A percentile compares a stretch with the other conserved stretches of the same genome.
These are phyloP conservation scores for Yamadazyma kitorensis DNA, from an alignment of 805 yeast species.

Conservation along the genomic window DNA sequence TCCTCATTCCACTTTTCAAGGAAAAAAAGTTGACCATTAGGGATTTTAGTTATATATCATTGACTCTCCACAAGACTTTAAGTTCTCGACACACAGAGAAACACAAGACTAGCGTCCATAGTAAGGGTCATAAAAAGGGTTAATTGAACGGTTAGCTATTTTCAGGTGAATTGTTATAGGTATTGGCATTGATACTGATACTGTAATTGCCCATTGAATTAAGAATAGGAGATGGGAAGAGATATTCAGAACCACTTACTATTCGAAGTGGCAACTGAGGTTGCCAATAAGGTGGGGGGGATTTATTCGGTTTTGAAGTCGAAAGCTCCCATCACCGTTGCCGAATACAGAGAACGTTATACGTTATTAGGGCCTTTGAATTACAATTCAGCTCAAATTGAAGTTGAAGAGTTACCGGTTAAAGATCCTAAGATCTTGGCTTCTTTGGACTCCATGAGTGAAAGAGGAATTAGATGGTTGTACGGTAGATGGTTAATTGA, in stretches of 20 bases:
- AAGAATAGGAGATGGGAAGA: constrained; percentile 64
- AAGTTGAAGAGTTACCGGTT: constrained; percentile 73
- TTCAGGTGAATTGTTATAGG: no score
- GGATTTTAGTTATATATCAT: no score
- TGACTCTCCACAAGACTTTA: no score
- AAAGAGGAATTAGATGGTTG: constrained; percentile 75
- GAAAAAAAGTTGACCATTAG: no score
- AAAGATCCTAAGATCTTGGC: constrained; percentile 53
- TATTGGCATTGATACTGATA: no score
- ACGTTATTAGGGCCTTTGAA: constrained; percentile 85
- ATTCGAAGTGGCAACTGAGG: constrained; percentile 95
- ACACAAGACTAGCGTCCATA: no score
- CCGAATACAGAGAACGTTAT: constrained; percentile 87
- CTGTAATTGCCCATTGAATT: no score
- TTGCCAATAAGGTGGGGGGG: constrained; percentile 97
- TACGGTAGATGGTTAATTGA: constrained; percentile 97
- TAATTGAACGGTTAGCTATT: no score
- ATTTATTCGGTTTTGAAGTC: constrained; percentile 95
- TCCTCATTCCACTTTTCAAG: no score
- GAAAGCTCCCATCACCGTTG: constrained; percentile 93
- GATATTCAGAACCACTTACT: constrained; percentile 84
- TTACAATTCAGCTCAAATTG: constrained; percentile 68
- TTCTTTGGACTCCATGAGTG: constrained; percentile 74
- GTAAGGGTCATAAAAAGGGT: no score
- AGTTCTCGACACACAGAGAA: no score